A percentile compares a stretch with the other conserved stretches of the same genome.
phyloP scores from a whole-genome alignment of 139 green algal species.

The Asterochloris erici region DNA sequence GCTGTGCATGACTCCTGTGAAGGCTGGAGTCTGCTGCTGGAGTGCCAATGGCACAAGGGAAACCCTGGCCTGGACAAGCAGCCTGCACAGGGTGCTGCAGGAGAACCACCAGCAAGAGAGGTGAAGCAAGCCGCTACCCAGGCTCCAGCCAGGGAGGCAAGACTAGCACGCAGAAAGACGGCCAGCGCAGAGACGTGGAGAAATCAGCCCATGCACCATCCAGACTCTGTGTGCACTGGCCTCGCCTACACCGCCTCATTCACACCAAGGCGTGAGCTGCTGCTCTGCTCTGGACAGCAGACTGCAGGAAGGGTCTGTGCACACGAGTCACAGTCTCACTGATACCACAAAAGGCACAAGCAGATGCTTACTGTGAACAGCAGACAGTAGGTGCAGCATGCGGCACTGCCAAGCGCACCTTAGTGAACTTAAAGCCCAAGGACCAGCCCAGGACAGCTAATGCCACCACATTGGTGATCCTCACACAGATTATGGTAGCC shows the following conservation, averaged over 20 bases:
- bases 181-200: too few relatives aligned
- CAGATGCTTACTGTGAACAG: neutral
- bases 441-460: neutral
- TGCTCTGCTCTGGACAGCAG: neutral
- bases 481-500: conserved; percentile 7
- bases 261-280: neutral
- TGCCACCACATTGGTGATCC: neutral
- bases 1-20: too few relatives aligned
- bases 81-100: too few relatives aligned
- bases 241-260: too few relatives aligned
- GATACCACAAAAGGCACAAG: neutral
- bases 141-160: too few relatives aligned
- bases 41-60: neutral
- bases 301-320: neutral
- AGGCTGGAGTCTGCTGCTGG: neutral
- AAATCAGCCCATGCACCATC: too few relatives aligned
- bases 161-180: too few relatives aligned
- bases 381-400: neutral
- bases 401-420: neutral
- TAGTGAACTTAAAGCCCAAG: neutral
- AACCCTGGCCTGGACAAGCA: neutral
- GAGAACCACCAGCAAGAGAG: too few relatives aligned
- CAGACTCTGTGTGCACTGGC: neutral
- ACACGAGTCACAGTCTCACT: too few relatives aligned
- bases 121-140: too few relatives aligned